phyloP scores from a whole-genome alignment of 345 rosid genomes.

The Citrus reticulata region DNA sequence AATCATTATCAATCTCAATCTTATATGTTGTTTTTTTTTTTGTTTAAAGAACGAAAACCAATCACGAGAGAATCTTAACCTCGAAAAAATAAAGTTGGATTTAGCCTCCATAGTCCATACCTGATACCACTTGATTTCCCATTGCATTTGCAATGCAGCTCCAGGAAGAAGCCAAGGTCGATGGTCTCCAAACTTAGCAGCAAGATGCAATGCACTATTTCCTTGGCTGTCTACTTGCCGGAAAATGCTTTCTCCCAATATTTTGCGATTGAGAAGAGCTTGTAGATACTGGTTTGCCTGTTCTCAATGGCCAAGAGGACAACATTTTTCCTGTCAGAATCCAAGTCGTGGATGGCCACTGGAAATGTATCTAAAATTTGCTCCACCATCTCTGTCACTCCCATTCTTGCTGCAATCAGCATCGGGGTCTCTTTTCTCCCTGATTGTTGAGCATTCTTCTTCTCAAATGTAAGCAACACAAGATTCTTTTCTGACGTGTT shows the following conservation, averaged over 20 bases:
- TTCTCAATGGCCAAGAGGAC: conserved; percentile 24
- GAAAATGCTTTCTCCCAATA: not conserved
- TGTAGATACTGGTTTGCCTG: conserved; percentile 3
- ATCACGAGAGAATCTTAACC: too few relatives aligned
- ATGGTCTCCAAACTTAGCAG: conserved; percentile 7
- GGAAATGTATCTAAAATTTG: conserved; percentile 2
- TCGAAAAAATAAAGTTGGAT: too few relatives aligned
- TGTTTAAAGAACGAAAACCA: too few relatives aligned
- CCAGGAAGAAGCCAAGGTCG: conserved; percentile 21
- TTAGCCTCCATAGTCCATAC: not conserved
- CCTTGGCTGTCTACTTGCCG: conserved; percentile 14
- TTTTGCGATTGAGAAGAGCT: not conserved
- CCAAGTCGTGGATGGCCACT: conserved; percentile 9
- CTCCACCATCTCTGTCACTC: conserved; percentile 14
- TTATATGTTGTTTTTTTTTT: too few relatives aligned
- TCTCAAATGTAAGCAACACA: too few relatives aligned
- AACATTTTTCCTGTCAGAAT: conserved; percentile 7
- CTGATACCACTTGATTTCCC: conserved; percentile 30
- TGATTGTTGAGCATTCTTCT: too few relatives aligned
- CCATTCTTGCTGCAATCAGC: not conserved
- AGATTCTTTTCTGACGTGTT: too few relatives aligned
- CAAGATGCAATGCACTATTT: conserved; percentile 27
- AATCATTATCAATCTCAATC: too few relatives aligned
- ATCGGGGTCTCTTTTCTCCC: too few relatives aligned
- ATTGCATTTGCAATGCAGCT: conserved; percentile 24